These are phyloP conservation scores for Cladorrhinum sp. DNA, from an alignment of 2,329 filamentous ascomycete genomes.

Conservation along the genomic window DNA sequence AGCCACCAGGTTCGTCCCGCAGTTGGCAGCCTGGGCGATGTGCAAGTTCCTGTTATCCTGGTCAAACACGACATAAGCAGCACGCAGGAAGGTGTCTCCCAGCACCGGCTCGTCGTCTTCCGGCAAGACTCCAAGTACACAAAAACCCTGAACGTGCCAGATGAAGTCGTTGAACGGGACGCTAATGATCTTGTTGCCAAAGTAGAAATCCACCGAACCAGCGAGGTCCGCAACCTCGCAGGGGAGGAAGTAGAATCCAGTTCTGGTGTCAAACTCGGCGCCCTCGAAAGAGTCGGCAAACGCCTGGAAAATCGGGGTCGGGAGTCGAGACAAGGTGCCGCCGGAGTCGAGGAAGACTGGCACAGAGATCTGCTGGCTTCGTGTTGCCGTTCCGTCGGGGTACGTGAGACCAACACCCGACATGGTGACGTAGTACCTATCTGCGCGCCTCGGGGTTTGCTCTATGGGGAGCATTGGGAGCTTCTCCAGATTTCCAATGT, in stretches of 20 bases:
- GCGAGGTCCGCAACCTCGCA: slow-evolving; percentile 38
- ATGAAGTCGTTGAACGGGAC: slow-evolving; percentile 50
- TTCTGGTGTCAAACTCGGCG: slow-evolving; percentile 33
- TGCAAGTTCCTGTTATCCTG: slow-evolving; percentile 32
- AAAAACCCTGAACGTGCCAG: slow-evolving; percentile 40
- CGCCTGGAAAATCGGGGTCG: slow-evolving; percentile 39
- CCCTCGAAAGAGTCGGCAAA: slow-evolving; percentile 45
- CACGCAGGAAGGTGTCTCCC: slow-evolving; percentile 34
- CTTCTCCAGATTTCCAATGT: slow-evolving; percentile 43
- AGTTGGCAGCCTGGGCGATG: slow-evolving; percentile 33
- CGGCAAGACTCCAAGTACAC: slow-evolving; percentile 39
- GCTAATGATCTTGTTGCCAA: slow-evolving; percentile 40
- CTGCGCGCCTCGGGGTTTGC: slow-evolving; percentile 23
- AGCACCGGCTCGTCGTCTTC: slow-evolving; percentile 28
- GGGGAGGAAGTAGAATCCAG: slow-evolving; percentile 43
- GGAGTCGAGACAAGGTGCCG: slow-evolving; percentile 48
- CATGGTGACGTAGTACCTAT: slow-evolving; percentile 37
- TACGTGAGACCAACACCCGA: slow-evolving; percentile 29
- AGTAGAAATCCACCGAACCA: slow-evolving; percentile 49
- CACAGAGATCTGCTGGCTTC: slow-evolving; percentile 23
- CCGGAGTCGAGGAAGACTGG: slow-evolving; percentile 48
- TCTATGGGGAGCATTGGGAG: slow-evolving; percentile 39
- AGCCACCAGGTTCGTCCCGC: slow-evolving; percentile 30
- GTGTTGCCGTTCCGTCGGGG: slow-evolving; percentile 21
- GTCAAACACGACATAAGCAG: slow-evolving; percentile 34